Evolutionary conservation across 2,329 filamentous ascomycete genomes (phyloP), one percentile per base, ranked within the genome.

Genomic region (Colletotrichum noveboracense): DNA sequence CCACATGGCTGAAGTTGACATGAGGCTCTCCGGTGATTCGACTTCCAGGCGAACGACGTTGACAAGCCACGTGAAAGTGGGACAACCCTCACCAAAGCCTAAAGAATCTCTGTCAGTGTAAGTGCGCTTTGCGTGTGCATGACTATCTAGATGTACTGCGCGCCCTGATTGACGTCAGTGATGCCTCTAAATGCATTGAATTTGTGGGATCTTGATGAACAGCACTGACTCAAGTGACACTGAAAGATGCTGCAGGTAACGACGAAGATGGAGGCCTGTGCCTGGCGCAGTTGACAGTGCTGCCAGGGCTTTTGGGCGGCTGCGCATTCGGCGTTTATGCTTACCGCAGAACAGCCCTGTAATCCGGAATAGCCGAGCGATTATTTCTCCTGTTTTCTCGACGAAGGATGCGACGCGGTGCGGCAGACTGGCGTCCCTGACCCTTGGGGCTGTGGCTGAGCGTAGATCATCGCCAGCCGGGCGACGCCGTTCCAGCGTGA

Each of bases 361-460:
- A 66, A 56, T 30, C 30, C 28, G 43, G 65, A 21, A 67, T 30
- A n/a, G 12, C 30, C 43, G 43, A 56, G 16, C 24, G n/a, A n/a
- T 38, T n/a, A 48, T 32, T 28, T 18, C 18, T 38, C 14, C 16
- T 9, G 26, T 66, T 21, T 32, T 24, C 28, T 43, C 3, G 16
- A 38, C 24, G 18, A 36, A n/a, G n/a, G 30, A 30, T 18, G 43
- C 28, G 1, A 26, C 56, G 60, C 60, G 43, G 43, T 34, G 18
- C 26, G n/a, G 68, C 24, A 2, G 18, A 1, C 36, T 43, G 8
- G 21, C 8, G 66, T 38, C 34, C 56, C n/a, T 64, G 56, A 43
- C 62, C 32, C 32, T 55, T 18, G 7, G 14, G 24, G 30, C 12
- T 67, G 73, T 75, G 73, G 73, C 73, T 75, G 73, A 73, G 55